These are phyloP conservation scores for Aureobasidium vineae DNA, from an alignment of 2,329 filamentous ascomycete species.

Conservation along the genomic window DNA sequence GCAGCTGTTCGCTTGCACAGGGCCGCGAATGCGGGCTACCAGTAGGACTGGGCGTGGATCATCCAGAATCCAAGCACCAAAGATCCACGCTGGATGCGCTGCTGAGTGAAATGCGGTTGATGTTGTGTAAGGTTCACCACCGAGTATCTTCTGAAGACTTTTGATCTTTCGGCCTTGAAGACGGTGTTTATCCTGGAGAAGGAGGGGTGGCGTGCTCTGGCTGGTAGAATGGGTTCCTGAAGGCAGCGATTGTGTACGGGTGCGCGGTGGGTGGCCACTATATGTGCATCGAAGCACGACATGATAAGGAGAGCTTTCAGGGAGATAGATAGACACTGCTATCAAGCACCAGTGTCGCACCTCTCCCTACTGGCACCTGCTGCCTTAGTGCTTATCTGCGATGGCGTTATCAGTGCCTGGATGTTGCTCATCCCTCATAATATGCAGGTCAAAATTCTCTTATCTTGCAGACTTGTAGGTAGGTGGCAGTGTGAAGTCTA, in stretches of 20 bases:
- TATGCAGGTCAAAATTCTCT: conserved; percentile 6
- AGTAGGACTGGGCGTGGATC: not conserved
- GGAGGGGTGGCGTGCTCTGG: not conserved
- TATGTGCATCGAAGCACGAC: not conserved
- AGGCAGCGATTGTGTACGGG: not conserved
- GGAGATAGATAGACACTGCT: conserved; percentile 2
- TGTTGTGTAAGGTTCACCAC: not conserved
- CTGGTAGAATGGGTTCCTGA: not conserved
- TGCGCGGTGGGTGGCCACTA: not conserved
- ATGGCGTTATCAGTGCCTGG: conserved; percentile 17
- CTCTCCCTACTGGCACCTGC: not conserved
- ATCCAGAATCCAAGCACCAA: not conserved
- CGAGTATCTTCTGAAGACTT: not conserved
- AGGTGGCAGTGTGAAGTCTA: not conserved
- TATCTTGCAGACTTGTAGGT: not conserved
- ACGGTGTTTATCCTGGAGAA: not conserved
- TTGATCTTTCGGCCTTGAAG: not conserved
- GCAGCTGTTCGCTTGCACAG: conserved; percentile 15
- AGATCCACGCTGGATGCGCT: not conserved
- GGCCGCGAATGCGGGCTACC: not conserved
- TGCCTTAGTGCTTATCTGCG: conserved; percentile 15
- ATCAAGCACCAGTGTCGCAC: conserved; percentile 3
- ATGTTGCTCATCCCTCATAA: not conserved
- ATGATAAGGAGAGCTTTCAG: conserved; percentile 7
- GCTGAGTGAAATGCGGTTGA: not conserved